Percentiles rank a stretch among this genome's conserved stretches.
Evolutionary conservation across 2,329 filamentous ascomycete genomes (phyloP).

Genomic region (Claviceps sp.): DNA sequence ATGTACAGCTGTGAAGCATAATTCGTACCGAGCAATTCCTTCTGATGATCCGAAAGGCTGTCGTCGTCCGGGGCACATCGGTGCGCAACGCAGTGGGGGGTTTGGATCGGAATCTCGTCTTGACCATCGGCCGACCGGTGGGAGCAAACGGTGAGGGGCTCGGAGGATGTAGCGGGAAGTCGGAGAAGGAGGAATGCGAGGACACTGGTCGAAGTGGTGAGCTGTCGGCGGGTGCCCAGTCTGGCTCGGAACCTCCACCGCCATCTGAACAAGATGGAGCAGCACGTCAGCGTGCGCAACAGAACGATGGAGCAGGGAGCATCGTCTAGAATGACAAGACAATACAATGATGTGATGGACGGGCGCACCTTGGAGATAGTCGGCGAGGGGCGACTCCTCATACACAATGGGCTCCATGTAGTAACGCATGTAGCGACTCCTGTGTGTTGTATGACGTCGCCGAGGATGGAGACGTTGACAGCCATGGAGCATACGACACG

Average conservation of each 20-base stretch:
- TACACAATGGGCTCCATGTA: constrained; percentile 74
- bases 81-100: constrained; percentile 30
- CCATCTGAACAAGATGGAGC: constrained; percentile 23
- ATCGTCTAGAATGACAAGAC: background rate
- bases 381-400: constrained; percentile 75
- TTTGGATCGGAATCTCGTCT: constrained; percentile 38
- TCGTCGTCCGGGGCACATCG: constrained; percentile 18
- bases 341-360: background rate
- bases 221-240: constrained; percentile 31
- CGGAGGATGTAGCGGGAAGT: constrained; percentile 29
- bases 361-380: constrained; percentile 69
- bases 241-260: constrained; percentile 30
- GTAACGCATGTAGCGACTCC: constrained; percentile 26
- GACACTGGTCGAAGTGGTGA: constrained; percentile 20
- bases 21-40: constrained; percentile 37
- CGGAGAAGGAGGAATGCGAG: constrained; percentile 10
- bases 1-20: background rate
- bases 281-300: background rate
- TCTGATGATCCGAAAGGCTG: constrained; percentile 31
- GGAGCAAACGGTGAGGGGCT: constrained; percentile 42
- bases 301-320: background rate
- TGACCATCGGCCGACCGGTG: constrained; percentile 39
- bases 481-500: constrained; percentile 14
- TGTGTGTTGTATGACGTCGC: constrained; percentile 12
- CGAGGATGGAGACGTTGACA: constrained; percentile 14